Evolutionary conservation across 2,329 filamentous ascomycete species (phyloP).

Genomic region (Microsporum canis): DNA sequence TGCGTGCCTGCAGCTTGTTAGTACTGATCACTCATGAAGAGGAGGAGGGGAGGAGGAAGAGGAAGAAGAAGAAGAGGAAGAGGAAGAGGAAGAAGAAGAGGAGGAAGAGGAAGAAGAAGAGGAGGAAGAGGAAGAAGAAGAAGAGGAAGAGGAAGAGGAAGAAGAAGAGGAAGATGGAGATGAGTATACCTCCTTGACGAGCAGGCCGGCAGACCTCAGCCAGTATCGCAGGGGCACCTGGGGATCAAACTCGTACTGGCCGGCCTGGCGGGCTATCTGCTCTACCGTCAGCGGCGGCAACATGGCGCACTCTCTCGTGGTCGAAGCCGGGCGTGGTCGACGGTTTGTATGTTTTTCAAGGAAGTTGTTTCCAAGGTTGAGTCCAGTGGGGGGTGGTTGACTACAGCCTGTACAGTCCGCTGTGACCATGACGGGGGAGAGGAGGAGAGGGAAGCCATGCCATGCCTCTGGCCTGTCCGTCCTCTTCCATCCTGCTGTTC

Average conservation of each 20-base stretch:
- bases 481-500: neutral
- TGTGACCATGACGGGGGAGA: too few relatives aligned
- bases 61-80: neutral
- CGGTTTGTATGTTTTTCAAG: too few relatives aligned
- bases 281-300: constrained; percentile 56
- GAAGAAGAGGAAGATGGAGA: neutral
- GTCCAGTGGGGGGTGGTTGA: too few relatives aligned
- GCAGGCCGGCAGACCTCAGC: constrained; percentile 65
- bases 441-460: too few relatives aligned
- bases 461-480: neutral
- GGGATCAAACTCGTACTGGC: constrained; percentile 69
- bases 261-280: constrained; percentile 64
- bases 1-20: constrained; percentile 53
- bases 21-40: neutral
- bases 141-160: neutral
- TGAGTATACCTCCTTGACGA: constrained; percentile 62
- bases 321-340: neutral
- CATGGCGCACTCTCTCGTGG: constrained; percentile 14
- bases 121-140: neutral
- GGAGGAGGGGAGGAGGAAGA: neutral
- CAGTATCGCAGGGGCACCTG: constrained; percentile 68
- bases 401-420: too few relatives aligned
- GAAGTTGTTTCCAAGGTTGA: too few relatives aligned
- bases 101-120: neutral
- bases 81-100: neutral